Evolutionary conservation across 2,329 filamentous ascomycete species (phyloP), one percentile per base, ranked within the genome.

Genomic region (Catunica adiposa): DNA sequence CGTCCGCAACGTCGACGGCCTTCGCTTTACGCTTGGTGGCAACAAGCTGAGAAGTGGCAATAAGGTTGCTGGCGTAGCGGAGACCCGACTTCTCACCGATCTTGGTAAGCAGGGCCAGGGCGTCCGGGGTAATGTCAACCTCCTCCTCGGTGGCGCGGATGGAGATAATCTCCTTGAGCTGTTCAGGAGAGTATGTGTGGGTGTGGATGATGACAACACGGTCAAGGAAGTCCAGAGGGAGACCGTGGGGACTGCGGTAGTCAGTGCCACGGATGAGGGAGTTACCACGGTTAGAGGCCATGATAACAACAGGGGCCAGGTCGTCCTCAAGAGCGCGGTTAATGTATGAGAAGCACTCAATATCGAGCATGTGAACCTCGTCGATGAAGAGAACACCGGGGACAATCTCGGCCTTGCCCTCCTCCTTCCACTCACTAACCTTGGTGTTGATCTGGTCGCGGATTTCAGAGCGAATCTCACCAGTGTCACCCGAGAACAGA

Each of bases 401-500:
- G 0, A 98, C 89, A 55, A 98, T 97, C 71, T 94, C 89, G 2
- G 92, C 92, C 70, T 98, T 98, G 71, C 92, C 92, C 71, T 98
- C 92, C 69, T 98, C 92, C 70, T 94, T 96, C 92, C 92, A 98
- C 70, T 98, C 92, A 51, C 84, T 89, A 1, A 98, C 89, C 71
- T 98, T 98, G 62, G 87, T 96, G 73, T 98, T 94, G 76, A 98
- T 98, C 73, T 98, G 92, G 67, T 97, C 90, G 56, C 92, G 83
- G 60, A 98, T 90, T 70, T 98, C 92, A 68, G 87, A 94, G 64
- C 92, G 79, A 64, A 98, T 98, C 74, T 98, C 92, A 62, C 92
- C 92, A 1, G 92, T 98, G 68, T 98, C 92, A 61, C 92, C 92
- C 0, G 90, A 96, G 72, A 98, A 98, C 17, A 98, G 82, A 8